phyloP scores from a whole-genome alignment of 164 flowering plant species.

The Cinnamomum chago region DNA sequence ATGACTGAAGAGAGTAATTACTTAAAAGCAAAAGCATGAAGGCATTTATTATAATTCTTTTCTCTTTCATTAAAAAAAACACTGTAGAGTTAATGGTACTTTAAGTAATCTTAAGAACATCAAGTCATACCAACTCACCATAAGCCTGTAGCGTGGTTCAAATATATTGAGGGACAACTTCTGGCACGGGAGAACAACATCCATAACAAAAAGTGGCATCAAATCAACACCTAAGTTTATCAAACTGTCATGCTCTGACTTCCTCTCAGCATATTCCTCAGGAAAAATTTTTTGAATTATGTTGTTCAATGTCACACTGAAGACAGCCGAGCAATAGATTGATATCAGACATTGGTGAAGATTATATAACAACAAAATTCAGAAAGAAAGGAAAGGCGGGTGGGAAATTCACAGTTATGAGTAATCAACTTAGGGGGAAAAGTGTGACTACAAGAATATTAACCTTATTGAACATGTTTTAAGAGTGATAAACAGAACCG shows the following conservation, averaged over 20 bases:
- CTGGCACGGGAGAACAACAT: slow-evolving; percentile 83
- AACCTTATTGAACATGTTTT: slow-evolving; percentile 80
- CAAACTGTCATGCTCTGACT: slow-evolving; percentile 63
- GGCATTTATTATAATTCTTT: too few relatives aligned
- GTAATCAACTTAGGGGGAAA: not conserved
- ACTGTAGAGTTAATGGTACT: not conserved
- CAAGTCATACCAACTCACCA: slow-evolving; percentile 53
- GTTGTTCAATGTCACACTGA: slow-evolving; percentile 88
- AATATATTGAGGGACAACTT: slow-evolving; percentile 81
- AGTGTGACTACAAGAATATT: slow-evolving; percentile 13
- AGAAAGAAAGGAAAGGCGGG: not conserved
- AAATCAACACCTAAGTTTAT: slow-evolving; percentile 65
- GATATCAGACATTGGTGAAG: slow-evolving; percentile 3
- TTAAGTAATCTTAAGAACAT: not conserved
- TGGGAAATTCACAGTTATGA: not conserved
- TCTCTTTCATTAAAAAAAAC: not conserved
- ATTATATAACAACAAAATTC: not conserved
- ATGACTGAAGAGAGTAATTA: not conserved
- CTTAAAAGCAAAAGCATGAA: slow-evolving; percentile 1
- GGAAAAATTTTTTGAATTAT: slow-evolving; percentile 91
- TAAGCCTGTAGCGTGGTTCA: slow-evolving; percentile 97
- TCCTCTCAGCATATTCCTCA: slow-evolving; percentile 91
- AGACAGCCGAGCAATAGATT: slow-evolving; percentile 17
- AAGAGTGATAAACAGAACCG: slow-evolving; percentile 78
- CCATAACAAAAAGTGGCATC: slow-evolving; percentile 97